Base-by-base conservation (phyloP, 805 yeast genomes). In the Kurtzmaniella fragi region DNA sequence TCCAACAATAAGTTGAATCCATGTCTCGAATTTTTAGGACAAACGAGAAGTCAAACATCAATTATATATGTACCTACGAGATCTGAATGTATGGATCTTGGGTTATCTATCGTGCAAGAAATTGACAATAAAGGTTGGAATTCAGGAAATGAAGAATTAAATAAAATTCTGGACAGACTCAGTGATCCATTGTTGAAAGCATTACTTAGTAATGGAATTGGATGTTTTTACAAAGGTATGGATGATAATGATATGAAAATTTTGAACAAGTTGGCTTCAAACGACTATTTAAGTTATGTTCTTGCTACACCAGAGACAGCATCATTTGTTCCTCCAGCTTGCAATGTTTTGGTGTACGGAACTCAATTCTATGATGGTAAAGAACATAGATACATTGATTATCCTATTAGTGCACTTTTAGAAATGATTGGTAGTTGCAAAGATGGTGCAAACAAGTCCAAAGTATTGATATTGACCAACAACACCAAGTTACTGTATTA, bases 291-390 rank as follows among this genome's bases (percentile, higher is more conserved):
- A 12, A 59, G 73, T 4, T 61, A 82, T 6, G 42, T 89, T n/a
- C 42, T 90, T 14, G 81, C 82, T 0, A 66, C 89, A 0, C 71
- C 71, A 39, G 90, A 81, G 2, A 69, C 78, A 2, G 68, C 79
- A 29, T 46, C 56, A 32, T 67, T 61, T 45, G 59, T 68, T 6
- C 87, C 90, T 0, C 31, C 57, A 1, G 78, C 87, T 0, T 62
- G 70, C 31, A 57, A 69, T 35, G 84, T 84, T 2, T 58, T 84
- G 20, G 68, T 91, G 4, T 54, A 82, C 41, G 86, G 95, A 10
- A 88, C 96, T 0, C 82, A 78, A 49, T 67, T 59, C 14, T 83
- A 67, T 52, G 93, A 86, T 33, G 91, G 86, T 0, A 74, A 70
- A 36, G 95, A 85, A 47, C 86, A 81, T 48, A 62, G 90, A 26